Conservation (phyloP, 768 basidiomycete genomes). For the Boletus reticulatus region DNA sequence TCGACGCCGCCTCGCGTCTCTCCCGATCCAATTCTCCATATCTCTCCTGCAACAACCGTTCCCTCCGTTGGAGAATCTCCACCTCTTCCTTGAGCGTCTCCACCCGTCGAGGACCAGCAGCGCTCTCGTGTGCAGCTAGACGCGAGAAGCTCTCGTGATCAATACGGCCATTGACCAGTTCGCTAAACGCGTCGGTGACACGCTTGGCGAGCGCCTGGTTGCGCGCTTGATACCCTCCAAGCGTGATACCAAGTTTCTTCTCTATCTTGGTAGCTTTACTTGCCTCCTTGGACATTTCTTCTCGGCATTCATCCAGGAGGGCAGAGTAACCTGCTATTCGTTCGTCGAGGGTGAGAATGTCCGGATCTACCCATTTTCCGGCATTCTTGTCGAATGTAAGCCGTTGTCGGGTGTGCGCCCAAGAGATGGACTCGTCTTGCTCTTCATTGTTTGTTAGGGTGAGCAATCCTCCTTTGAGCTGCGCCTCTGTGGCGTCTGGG, state of each 20-base stretch:
- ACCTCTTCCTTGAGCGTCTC: constrained; percentile 87
- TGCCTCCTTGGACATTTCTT: constrained; percentile 77
- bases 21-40: constrained; percentile 84
- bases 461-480: constrained; percentile 74
- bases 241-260: constrained; percentile 82
- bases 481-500: constrained; percentile 75
- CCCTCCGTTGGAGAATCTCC: constrained; percentile 70
- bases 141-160: constrained; percentile 80
- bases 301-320: constrained; percentile 60
- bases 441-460: constrained; percentile 62
- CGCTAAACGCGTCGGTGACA: constrained; percentile 64
- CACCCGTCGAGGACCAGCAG: constrained; percentile 74
- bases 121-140: constrained; percentile 69
- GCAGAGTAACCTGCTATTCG: constrained; percentile 63
- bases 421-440: constrained; percentile 59
- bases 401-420: constrained; percentile 65
- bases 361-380: constrained; percentile 66
- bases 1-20: constrained; percentile 54
- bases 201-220: constrained; percentile 64
- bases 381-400: constrained; percentile 60
- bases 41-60: constrained; percentile 72
- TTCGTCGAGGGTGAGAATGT: constrained; percentile 52
- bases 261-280: constrained; percentile 80
- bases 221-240: constrained; percentile 90
- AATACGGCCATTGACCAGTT: constrained; percentile 60